Evolutionary conservation across 768 basidiomycete species (phyloP).

Genomic region (Macrolepiota fuliginosa): DNA sequence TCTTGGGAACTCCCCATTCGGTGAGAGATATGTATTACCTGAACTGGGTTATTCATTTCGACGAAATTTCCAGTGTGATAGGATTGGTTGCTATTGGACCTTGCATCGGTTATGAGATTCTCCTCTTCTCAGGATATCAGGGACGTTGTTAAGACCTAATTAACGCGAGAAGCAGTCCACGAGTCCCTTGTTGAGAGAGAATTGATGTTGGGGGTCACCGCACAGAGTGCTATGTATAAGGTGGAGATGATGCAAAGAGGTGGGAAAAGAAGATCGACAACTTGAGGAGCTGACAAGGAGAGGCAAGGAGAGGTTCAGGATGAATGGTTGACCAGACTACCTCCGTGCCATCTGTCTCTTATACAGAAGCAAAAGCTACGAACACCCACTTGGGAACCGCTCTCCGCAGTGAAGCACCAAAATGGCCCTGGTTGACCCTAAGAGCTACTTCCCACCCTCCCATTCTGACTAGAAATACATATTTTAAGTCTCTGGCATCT

Average conservation of each 20-base stretch:
- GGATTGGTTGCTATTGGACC: neutral
- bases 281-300: neutral
- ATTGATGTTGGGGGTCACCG: no score
- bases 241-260: neutral
- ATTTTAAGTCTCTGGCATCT: no score
- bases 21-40: neutral
- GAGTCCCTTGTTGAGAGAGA: no score
- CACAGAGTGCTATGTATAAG: no score
- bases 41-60: neutral
- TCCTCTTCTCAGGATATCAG: neutral
- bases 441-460: neutral
- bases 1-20: neutral
- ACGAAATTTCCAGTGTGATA: neutral
- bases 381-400: neutral
- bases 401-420: neutral
- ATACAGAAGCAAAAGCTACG: neutral
- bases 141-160: neutral
- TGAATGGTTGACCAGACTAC: neutral
- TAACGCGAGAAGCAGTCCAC: neutral
- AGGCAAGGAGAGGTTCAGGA: no score
- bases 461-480: no score
- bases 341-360: neutral
- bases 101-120: neutral
- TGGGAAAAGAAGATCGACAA: neutral
- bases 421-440: neutral